phyloP scores from a whole-genome alignment of 2,329 filamentous ascomycete genomes.

The Fusarium illudens region DNA sequence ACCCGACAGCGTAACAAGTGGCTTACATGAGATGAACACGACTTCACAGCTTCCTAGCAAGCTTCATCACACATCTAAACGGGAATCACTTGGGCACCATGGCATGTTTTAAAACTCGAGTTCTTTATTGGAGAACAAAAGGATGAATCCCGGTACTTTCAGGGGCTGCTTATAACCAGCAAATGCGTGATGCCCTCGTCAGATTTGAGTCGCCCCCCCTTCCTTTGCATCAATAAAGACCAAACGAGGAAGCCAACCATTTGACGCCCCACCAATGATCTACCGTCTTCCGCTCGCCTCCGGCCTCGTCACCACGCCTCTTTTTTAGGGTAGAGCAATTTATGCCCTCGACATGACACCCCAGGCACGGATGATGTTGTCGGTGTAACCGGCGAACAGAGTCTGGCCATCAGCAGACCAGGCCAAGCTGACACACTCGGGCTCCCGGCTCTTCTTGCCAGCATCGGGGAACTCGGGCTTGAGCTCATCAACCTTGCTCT shows the following conservation, averaged over 20 bases:
- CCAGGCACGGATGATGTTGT: constrained; percentile 99
- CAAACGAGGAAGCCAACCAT: constrained; percentile 57
- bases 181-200: constrained; percentile 50
- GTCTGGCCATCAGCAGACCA: constrained; percentile 99
- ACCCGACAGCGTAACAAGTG: too few species aligned
- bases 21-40: too few species aligned
- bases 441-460: constrained; percentile 99
- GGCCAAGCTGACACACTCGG: constrained; percentile 96
- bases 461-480: constrained; percentile 98
- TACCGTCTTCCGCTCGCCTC: constrained; percentile 48
- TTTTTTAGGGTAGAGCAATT: constrained; percentile 44
- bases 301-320: constrained; percentile 37
- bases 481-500: constrained; percentile 99
- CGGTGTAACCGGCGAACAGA: constrained; percentile 99
- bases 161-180: constrained; percentile 50
- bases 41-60: neutral
- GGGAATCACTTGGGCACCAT: neutral
- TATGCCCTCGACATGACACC: constrained; percentile 96
- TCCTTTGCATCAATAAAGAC: constrained; percentile 54
- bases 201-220: constrained; percentile 46
- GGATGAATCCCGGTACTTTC: constrained; percentile 52
- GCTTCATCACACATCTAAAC: neutral
- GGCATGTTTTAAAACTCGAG: constrained; percentile 42
- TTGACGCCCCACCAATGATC: constrained; percentile 58
- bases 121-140: constrained; percentile 53